phyloP scores from a whole-genome alignment of 208 protist genomes.

The Leishmania tropica region DNA sequence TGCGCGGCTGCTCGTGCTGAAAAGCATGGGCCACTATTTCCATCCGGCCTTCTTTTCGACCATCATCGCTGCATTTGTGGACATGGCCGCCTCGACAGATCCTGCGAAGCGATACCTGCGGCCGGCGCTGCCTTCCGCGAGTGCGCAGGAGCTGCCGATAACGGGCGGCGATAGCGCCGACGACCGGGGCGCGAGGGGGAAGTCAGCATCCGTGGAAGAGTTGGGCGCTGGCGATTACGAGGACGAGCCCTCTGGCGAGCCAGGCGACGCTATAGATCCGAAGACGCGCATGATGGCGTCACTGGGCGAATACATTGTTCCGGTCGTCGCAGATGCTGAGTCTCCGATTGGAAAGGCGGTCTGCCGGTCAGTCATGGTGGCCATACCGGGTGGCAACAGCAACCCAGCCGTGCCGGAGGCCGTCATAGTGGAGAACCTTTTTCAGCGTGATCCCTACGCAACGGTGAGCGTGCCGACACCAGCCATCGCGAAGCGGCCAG shows the following conservation, averaged over 20 bases:
- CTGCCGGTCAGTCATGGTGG: conserved; percentile 33
- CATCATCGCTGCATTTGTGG: conserved; percentile 47
- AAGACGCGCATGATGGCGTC: conserved; percentile 45
- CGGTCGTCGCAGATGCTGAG: conserved; percentile 31
- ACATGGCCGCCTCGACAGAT: conserved; percentile 39
- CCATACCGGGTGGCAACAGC: conserved; percentile 22
- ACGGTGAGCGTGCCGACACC: conserved; percentile 4
- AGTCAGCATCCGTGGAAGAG: not conserved
- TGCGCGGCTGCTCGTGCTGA: conserved; percentile 59
- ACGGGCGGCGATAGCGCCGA: not conserved
- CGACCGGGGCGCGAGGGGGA: not conserved
- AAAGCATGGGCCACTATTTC: conserved; percentile 87
- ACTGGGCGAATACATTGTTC: conserved; percentile 34
- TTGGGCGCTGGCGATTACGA: not conserved
- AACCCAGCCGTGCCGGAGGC: conserved; percentile 38
- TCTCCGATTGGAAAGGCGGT: conserved; percentile 24
- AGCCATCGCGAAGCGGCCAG: not conserved
- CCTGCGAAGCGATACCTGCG: not conserved
- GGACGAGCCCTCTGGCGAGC: not conserved
- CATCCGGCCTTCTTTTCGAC: conserved; percentile 72
- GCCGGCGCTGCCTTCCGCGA: conserved; percentile 10
- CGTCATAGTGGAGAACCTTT: conserved; percentile 35
- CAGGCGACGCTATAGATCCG: conserved; percentile 6
- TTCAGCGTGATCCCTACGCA: conserved; percentile 27
- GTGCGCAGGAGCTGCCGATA: not conserved